Base-by-base conservation (phyloP, 768 basidiomycete species). In the Leccinum rimulosum region DNA sequence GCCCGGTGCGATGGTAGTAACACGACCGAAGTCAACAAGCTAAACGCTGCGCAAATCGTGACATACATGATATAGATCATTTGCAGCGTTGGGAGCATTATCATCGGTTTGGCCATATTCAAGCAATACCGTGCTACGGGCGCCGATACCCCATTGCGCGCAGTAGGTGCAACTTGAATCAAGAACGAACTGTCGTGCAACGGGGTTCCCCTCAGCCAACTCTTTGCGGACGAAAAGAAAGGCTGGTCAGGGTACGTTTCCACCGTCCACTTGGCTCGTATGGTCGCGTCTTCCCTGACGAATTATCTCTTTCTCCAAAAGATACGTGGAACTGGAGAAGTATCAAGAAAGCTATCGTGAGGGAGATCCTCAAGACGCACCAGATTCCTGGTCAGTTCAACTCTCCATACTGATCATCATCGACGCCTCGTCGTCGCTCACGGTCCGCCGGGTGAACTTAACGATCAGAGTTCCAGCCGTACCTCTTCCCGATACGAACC, bases 401-500 rank as follows among this genome's bases (percentile, higher is more conserved):
- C 38, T 10, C 38, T 40, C 43, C 48, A 19, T 49, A 22, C 12
- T 22, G 45, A 47, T 28, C 14, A 2, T 17, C 28, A 22, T 40
- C 40, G 35, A 50, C 52, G 28, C 15, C 14, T 12, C 30, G 6
- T 36, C 33, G 6, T 35, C 28, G 14, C 17, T 40, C 38, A 40
- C 38, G 17, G 4, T n/a, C 17, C 17, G 17, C 17, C 17, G 38
- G 38, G 3, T 3, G 17, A 17, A 38, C 1, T 40, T 40, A n/a
- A 17, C 38, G 8, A 19, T 0, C 45, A 80, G 80, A 81, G 60
- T 82, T 81, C 61, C 79, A 82, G 65, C 78, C 35, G 77, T 70
- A 10, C 80, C 81, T 1, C 72, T 83, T 6, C 81, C 82, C 1
- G 68, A 77, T 30, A 80, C 80, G 25, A 84, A 84, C 56, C 82